A percentile compares a stretch with the other conserved stretches of the same genome.
phyloP scores from a whole-genome alignment of 441 rosid species.

The Cnidoscolus chayamansa region DNA sequence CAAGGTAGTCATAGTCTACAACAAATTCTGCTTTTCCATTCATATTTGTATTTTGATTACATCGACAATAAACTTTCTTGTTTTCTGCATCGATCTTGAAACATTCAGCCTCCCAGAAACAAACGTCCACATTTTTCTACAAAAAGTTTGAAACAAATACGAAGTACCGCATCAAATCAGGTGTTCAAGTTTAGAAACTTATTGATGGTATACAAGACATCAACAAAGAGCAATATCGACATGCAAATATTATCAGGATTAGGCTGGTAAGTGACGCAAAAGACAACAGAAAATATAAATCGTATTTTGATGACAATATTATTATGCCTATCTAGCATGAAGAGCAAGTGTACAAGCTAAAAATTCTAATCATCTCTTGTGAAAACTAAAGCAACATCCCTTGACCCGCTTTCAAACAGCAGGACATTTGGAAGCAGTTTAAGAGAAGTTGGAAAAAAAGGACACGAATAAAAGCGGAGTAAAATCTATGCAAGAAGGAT shows the following conservation, averaged over 20 bases:
- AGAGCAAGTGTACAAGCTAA: neutral
- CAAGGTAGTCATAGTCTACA: conserved; percentile 84
- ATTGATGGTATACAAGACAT: neutral
- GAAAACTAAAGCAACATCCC: conserved; percentile 1
- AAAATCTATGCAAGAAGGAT: neutral
- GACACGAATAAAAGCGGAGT: neutral
- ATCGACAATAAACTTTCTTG: conserved; percentile 74
- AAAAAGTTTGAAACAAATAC: conserved; percentile 8
- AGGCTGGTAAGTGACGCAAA: neutral
- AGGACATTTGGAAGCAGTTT: neutral
- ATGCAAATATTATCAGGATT: neutral
- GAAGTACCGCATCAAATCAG: neutral
- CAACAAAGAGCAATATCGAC: neutral
- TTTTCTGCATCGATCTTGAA: conserved; percentile 71
- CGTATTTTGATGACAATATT: neutral
- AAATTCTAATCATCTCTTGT: neutral
- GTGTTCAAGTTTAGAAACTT: neutral
- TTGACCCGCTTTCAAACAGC: neutral
- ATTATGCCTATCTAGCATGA: neutral
- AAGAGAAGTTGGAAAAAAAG: neutral
- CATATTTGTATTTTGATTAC: conserved; percentile 38
- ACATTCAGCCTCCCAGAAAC: conserved; percentile 88
- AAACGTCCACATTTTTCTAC: conserved; percentile 62
- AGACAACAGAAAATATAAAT: neutral
- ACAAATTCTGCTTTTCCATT: conserved; percentile 65